Evolutionary conservation across 2,329 filamentous ascomycete genomes (phyloP).

Genomic region (Blumeriella jaapii): DNA sequence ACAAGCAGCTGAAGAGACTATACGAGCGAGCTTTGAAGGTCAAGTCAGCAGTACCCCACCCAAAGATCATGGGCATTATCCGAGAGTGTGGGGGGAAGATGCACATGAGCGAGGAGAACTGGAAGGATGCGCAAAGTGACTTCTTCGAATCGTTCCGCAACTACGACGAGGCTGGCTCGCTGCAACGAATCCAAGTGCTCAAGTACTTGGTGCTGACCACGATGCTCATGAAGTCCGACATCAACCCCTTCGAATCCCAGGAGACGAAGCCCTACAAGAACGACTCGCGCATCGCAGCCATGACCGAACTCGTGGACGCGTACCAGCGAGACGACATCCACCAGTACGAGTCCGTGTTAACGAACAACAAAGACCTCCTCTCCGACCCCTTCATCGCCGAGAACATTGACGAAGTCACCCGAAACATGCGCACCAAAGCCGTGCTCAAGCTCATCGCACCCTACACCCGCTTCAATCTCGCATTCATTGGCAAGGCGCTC

Average conservation of each 20-base stretch:
- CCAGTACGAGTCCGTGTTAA: conserved; percentile 76
- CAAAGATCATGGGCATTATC: conserved; percentile 98
- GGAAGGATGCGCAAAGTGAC: conserved; percentile 92
- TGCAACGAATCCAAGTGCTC: conserved; percentile 92
- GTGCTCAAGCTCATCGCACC: conserved; percentile 87
- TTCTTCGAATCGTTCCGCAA: conserved; percentile 99
- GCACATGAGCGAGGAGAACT: conserved; percentile 99
- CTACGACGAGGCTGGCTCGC: conserved; percentile 93
- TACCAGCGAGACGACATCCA: conserved; percentile 95
- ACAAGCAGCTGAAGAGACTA: conserved; percentile 86
- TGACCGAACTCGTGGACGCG: conserved; percentile 94
- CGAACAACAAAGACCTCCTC: conserved; percentile 78
- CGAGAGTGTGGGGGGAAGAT: conserved; percentile 98
- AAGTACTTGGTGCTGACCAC: conserved; percentile 95
- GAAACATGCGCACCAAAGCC: conserved; percentile 95
- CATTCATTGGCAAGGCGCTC: conserved; percentile 79
- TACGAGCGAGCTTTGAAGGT: conserved; percentile 89
- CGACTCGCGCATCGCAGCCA: conserved; percentile 86
- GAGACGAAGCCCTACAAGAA: conserved; percentile 98
- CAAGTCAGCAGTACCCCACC: conserved; percentile 92
- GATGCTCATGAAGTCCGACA: conserved; percentile 97
- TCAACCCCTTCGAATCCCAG: conserved; percentile 97
- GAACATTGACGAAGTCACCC: conserved; percentile 97
- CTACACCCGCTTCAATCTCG: conserved; percentile 82
- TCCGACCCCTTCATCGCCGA: conserved; percentile 93